phyloP scores from a whole-genome alignment of 306 rosid species.

The Arachis stenosperma region DNA sequence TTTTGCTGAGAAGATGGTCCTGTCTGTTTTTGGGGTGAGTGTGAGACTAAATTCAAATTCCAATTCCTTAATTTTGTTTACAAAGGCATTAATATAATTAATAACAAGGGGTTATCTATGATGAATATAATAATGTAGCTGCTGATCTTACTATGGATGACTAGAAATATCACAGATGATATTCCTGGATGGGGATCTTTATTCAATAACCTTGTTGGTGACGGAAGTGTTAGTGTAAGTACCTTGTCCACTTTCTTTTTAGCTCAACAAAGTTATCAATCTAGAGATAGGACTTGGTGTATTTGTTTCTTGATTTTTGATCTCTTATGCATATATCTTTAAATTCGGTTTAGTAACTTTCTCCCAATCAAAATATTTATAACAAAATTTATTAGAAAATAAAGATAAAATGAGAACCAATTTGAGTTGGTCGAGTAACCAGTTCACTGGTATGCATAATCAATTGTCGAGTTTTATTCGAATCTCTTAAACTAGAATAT shows the following conservation, averaged over 20 bases:
- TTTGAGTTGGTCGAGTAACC: too few relatives aligned
- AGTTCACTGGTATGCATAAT: too few relatives aligned
- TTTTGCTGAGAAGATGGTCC: slow-evolving; percentile 88
- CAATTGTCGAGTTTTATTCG: too few relatives aligned
- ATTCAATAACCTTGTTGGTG: slow-evolving; percentile 78
- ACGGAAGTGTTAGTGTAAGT: slow-evolving; percentile 89
- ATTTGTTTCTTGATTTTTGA: too few relatives aligned
- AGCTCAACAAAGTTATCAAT: background rate
- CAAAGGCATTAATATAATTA: background rate
- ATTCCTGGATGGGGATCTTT: slow-evolving; percentile 93
- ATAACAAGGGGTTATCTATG: background rate
- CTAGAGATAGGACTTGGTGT: background rate
- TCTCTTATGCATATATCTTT: too few relatives aligned
- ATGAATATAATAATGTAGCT: slow-evolving; percentile 44
- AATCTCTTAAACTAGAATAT: too few relatives aligned
- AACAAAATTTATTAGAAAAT: too few relatives aligned
- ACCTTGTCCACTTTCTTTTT: too few relatives aligned
- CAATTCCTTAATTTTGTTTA: background rate
- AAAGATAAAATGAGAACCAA: too few relatives aligned
- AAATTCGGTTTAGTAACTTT: too few relatives aligned
- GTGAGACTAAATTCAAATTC: background rate
- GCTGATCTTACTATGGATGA: slow-evolving; percentile 85
- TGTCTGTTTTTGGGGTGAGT: slow-evolving; percentile 71
- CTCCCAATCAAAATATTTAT: background rate
- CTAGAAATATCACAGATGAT: slow-evolving; percentile 82